These are phyloP conservation scores for Exophiala xenobiotica DNA, from an alignment of 2,329 filamentous ascomycete species.

Conservation along the genomic window DNA sequence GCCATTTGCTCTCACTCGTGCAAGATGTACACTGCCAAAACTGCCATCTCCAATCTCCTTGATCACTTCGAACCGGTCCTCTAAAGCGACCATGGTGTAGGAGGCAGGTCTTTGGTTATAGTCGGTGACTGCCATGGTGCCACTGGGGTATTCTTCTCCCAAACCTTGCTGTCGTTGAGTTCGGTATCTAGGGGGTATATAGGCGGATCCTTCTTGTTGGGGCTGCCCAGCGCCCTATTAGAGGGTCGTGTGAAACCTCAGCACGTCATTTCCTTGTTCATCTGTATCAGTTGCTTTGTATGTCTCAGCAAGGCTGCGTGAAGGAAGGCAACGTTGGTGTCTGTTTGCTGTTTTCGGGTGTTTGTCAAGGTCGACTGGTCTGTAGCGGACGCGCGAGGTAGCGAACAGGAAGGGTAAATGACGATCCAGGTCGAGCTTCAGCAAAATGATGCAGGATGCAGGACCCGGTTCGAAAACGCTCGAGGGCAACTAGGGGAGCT, in stretches of 20 bases:
- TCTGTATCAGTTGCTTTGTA: not conserved
- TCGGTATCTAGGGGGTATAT: conserved; percentile 1
- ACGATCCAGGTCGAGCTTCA: conserved; percentile 15
- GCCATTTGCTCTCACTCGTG: conserved; percentile 86
- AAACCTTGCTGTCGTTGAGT: not conserved
- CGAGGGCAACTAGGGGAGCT: conserved; percentile 20
- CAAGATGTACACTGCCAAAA: conserved; percentile 92
- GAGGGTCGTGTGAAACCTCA: conserved; percentile 11
- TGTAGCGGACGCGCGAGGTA: conserved; percentile 1
- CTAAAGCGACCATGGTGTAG: conserved; percentile 63
- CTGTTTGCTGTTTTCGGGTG: too few species aligned
- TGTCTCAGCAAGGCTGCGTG: not conserved
- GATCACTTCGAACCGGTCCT: conserved; percentile 93
- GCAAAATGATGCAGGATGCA: conserved; percentile 16
- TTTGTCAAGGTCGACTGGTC: not conserved
- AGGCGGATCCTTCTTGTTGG: conserved; percentile 1
- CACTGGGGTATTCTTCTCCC: conserved; percentile 15
- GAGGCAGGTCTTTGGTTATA: conserved; percentile 66
- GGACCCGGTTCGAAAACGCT: conserved; percentile 24
- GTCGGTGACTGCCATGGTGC: conserved; percentile 76
- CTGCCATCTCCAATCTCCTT: conserved; percentile 99
- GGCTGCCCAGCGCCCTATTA: conserved; percentile 15
- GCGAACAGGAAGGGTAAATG: conserved; percentile 17
- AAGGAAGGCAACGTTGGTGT: too few species aligned
- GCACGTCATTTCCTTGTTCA: conserved; percentile 23